These are phyloP conservation scores for Tieghemostelium lacteum DNA, from an alignment of 78 protist genomes.

Conservation along the genomic window DNA sequence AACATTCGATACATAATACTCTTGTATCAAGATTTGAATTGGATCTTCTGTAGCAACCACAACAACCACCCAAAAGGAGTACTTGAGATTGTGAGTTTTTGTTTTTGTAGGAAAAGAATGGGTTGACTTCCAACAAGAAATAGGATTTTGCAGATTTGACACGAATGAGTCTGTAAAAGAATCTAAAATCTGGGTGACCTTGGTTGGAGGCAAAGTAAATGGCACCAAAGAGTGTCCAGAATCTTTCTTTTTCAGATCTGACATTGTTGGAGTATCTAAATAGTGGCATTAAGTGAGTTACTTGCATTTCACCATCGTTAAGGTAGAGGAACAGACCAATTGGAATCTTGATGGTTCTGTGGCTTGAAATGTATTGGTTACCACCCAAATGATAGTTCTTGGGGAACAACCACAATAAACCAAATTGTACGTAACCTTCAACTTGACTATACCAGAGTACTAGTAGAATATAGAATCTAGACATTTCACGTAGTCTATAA, in stretches of 20 bases:
- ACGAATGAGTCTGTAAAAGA: constrained; percentile 54
- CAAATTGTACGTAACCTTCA: constrained; percentile 42
- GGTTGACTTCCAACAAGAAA: constrained; percentile 41
- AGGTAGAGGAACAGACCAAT: constrained; percentile 16
- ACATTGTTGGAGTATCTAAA: constrained; percentile 12
- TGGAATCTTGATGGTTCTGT: constrained; percentile 3
- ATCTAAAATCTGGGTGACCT: constrained; percentile 31
- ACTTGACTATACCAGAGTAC: constrained; percentile 22
- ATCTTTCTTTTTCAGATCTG: neutral
- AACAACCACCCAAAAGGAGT: constrained; percentile 54
- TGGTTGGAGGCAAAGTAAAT: constrained; percentile 5
- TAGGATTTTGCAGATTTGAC: constrained; percentile 8
- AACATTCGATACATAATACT: constrained; percentile 55
- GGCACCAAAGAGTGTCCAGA: constrained; percentile 41
- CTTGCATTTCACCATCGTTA: constrained; percentile 21
- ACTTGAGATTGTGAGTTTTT: neutral
- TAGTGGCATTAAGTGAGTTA: constrained; percentile 39
- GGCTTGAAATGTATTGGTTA: neutral
- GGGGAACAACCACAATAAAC: constrained; percentile 43
- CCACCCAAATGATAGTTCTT: neutral
- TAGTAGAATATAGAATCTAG: constrained; percentile 30
- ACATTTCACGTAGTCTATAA: constrained; percentile 2
- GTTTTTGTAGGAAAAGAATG: constrained; percentile 28
- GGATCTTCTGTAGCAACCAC: constrained; percentile 66
- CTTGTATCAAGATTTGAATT: neutral